A percentile compares a stretch with the other conserved stretches of the same genome.
Evolutionary conservation across 164 flowering plant species (phyloP).

Genomic region (Nymphaea colorata): DNA sequence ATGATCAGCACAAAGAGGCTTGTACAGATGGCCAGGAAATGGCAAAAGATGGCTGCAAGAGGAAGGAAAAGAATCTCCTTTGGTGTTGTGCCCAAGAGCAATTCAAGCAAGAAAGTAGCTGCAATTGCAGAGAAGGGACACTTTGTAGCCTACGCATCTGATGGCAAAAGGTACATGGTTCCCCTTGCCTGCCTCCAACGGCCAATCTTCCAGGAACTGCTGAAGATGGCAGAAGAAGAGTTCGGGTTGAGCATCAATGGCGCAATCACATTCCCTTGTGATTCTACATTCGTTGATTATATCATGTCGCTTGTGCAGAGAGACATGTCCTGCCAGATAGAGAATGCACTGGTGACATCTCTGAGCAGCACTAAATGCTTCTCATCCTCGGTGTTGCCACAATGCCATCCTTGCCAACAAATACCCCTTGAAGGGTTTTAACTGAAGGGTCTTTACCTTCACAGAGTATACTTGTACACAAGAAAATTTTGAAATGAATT

Average conservation of each 20-base stretch:
- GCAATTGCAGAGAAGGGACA: neutral
- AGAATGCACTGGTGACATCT: too few species aligned
- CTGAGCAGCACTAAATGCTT: too few species aligned
- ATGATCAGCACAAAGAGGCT: neutral
- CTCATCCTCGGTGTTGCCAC: too few species aligned
- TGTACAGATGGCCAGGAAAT: neutral
- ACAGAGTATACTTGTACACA: too few species aligned
- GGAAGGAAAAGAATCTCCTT: neutral
- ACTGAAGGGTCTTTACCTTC: too few species aligned
- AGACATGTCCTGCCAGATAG: too few species aligned
- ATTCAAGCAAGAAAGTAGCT: too few species aligned
- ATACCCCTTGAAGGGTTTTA: too few species aligned
- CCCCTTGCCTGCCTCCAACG: neutral
- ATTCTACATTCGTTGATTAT: neutral
- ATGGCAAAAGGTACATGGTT: slow-evolving; percentile 1
- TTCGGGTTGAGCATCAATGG: slow-evolving; percentile 2
- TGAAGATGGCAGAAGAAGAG: slow-evolving; percentile 8
- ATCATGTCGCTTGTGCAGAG: too few species aligned
- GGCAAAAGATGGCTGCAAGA: neutral
- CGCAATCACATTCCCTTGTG: neutral
- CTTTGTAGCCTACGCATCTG: slow-evolving; percentile 3
- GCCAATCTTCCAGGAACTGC: slow-evolving; percentile 6
- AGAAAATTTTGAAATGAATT: too few species aligned
- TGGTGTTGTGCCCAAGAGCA: neutral
- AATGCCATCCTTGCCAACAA: too few species aligned